Percentiles rank a stretch among this genome's conserved stretches.
phyloP scores from a whole-genome alignment of 1,284 basidiomycete genomes.

The Cutaneotrichosporon dermatis region DNA sequence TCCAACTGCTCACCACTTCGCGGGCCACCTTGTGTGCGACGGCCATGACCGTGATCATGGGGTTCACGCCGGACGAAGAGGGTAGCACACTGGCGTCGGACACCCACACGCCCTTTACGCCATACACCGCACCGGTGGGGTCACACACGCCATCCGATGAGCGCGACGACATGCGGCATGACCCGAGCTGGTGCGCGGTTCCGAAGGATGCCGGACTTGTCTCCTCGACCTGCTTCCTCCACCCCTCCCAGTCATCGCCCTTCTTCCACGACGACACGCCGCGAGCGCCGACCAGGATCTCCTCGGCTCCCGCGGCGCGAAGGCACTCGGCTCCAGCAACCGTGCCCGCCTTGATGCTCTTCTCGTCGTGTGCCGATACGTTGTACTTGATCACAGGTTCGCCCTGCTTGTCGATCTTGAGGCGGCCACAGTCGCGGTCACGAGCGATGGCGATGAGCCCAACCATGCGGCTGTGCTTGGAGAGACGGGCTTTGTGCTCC shows the following conservation, averaged over 20 bases:
- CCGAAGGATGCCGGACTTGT: conserved; percentile 20
- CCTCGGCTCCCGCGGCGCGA: conserved; percentile 47
- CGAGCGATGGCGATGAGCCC: conserved; percentile 30
- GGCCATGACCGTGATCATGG: conserved; percentile 49
- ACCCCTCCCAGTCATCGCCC: conserved; percentile 26
- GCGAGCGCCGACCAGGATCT: conserved; percentile 45
- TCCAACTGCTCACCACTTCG: conserved; percentile 5
- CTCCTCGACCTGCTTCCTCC: conserved; percentile 33
- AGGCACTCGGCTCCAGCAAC: conserved; percentile 47
- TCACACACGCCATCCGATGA: conserved; percentile 45
- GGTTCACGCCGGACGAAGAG: conserved; percentile 51
- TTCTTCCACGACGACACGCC: conserved; percentile 28
- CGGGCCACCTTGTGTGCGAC: conserved; percentile 20
- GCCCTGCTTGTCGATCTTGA: conserved; percentile 45
- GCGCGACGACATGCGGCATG: conserved; percentile 46
- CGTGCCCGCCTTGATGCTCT: conserved; percentile 44
- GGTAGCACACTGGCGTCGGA: conserved; percentile 51
- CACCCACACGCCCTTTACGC: conserved; percentile 49
- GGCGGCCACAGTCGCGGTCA: conserved; percentile 34
- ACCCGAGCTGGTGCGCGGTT: conserved; percentile 50
- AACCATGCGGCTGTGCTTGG: conserved; percentile 26
- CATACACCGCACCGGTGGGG: conserved; percentile 49
- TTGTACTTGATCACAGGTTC: conserved; percentile 47
- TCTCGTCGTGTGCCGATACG: conserved; percentile 44
- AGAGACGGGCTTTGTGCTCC: conserved; percentile 46